Evolutionary conservation across 2,329 filamentous ascomycete species (phyloP), one percentile per base, ranked within the genome.

Genomic region (Metarhizium sp.): DNA sequence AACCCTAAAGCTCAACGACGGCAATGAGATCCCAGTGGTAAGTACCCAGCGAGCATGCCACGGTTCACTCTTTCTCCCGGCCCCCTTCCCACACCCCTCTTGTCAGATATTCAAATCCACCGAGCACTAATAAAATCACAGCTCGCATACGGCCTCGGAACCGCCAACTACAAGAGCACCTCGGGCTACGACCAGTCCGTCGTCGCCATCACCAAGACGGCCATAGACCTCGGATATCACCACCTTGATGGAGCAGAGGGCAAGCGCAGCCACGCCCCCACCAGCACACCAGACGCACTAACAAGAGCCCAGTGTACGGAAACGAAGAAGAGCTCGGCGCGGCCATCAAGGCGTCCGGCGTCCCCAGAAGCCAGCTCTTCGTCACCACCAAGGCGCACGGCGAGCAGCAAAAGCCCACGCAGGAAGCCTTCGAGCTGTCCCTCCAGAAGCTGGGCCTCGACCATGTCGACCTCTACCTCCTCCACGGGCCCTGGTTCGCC

Each of bases 191-290:
- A 89, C 60, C 71, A 82, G 55, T 73, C 76, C 5, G 70, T 78
- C 51, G 66, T 78, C 49, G 69, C 75, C 29, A 60, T 72, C 53
- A 77, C 78, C 46, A 79, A 86, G 55, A 77, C 72, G 59, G 87
- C 88, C 36, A 85, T 90, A 62, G 78, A 80, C 54, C 69, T 81
- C n/a, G 87, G 86, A 29, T 91, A 85, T 68, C 77, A 78, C 56
- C 87, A 92, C 64, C 75, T 92, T 3, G 88, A 92, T 67, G 82
- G 87, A 47, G 88, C 88, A 20, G 84, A 92, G 73, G 72, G 84
- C 85, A 66, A 56, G 70, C 60, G 30, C n/a, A 1, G 14, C 6
- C 29, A 50, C 18, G 32, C 10, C 25, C 16, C 8, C 18, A 20
- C 10, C 13, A 50, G 10, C 16, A 25, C 7, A n/a, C 3, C 6